Evolutionary conservation across 805 yeast species (phyloP).

Genomic region (Suhomyces sp.): DNA sequence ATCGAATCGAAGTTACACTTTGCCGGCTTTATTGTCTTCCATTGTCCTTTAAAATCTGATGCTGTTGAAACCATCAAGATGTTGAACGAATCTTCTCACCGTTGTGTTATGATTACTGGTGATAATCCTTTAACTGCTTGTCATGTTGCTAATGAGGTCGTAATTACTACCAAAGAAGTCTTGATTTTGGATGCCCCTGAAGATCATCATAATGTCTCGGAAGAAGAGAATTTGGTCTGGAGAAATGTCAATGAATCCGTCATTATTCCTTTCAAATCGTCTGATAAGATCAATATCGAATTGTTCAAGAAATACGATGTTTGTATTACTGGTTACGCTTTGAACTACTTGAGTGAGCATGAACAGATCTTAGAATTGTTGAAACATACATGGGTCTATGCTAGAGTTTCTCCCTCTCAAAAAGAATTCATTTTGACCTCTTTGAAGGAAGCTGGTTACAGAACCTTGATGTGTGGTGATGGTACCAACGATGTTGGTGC

Average conservation of each 20-base stretch:
- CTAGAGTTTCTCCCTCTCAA: conserved; percentile 95
- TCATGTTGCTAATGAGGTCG: conserved; percentile 94
- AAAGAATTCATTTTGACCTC: conserved; percentile 87
- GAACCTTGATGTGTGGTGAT: conserved; percentile 98
- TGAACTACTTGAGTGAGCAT: conserved; percentile 64
- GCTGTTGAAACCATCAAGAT: conserved; percentile 86
- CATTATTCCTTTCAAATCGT: conserved; percentile 63
- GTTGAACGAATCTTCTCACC: conserved; percentile 93
- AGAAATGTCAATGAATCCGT: conserved; percentile 78
- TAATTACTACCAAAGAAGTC: conserved; percentile 78
- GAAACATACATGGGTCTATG: conserved; percentile 93
- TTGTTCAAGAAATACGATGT: conserved; percentile 72
- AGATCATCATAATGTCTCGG: conserved; percentile 51
- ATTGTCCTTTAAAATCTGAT: conserved; percentile 92
- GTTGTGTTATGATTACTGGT: conserved; percentile 98
- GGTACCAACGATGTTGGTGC: conserved; percentile 99
- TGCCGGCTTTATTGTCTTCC: conserved; percentile 95
- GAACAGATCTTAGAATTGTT: conserved; percentile 69
- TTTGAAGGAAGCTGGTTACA: conserved; percentile 84
- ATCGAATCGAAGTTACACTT: conserved; percentile 75
- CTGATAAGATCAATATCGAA: conserved; percentile 52
- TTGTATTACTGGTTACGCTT: conserved; percentile 92
- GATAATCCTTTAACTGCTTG: conserved; percentile 98
- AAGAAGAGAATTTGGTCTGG: conserved; percentile 68
- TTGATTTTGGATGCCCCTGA: conserved; percentile 86